These are phyloP conservation scores for Taiozyma sp. DNA, from an alignment of 1,139 yeast species.

Conservation along the genomic window DNA sequence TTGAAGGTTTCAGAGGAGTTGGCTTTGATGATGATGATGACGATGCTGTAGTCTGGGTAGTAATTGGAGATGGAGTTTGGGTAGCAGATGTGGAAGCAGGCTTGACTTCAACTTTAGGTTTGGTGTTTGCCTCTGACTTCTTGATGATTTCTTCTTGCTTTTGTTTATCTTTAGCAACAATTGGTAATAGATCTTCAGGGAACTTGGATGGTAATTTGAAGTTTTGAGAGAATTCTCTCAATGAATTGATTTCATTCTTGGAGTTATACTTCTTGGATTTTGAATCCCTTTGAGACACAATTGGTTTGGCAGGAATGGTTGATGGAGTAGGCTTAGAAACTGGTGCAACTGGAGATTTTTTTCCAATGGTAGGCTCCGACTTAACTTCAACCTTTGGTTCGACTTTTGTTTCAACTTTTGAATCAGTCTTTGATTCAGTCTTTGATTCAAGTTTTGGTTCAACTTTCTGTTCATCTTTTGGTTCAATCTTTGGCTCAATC, in stretches of 20 bases:
- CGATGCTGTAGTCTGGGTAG: conserved; percentile 18
- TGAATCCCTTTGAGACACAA: conserved; percentile 25
- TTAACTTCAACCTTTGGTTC: not conserved
- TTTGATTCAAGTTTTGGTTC: not conserved
- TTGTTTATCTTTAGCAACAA: conserved; percentile 60
- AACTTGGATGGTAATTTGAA: conserved; percentile 73
- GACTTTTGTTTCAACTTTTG: not conserved
- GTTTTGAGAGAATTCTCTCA: conserved; percentile 77
- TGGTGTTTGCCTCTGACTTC: conserved; percentile 22
- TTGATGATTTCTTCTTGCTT: conserved; percentile 57
- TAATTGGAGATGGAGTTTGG: conserved; percentile 9
- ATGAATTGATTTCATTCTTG: conserved; percentile 71
- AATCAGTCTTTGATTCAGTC: not conserved
- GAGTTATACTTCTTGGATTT: conserved; percentile 42
- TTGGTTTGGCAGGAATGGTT: conserved; percentile 15
- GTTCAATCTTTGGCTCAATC: not conserved
- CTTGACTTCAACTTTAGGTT: conserved; percentile 5
- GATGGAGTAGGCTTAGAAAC: conserved; percentile 10
- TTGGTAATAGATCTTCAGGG: conserved; percentile 76
- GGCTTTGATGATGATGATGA: conserved; percentile 3
- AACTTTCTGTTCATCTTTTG: not conserved
- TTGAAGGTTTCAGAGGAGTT: conserved; percentile 1
- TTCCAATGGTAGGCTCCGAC: not conserved
- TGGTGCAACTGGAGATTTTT: not conserved
- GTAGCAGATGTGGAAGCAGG: conserved; percentile 3